phyloP scores from a whole-genome alignment of 2,329 filamentous ascomycete genomes.

The Bimuria novae-zelandiae region DNA sequence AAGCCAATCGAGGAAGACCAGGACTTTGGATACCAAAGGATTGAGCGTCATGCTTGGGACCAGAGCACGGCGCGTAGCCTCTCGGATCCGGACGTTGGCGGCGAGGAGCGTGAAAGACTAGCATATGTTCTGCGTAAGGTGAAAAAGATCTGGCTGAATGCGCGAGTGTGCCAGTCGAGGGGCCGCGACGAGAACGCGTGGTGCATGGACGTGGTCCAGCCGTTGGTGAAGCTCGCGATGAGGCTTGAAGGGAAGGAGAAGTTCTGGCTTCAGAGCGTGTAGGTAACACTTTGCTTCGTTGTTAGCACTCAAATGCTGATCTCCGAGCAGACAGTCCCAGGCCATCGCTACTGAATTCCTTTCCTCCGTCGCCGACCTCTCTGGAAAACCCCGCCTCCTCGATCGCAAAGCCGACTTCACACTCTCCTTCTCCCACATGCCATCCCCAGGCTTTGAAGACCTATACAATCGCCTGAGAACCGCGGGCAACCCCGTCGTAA shows the following conservation, averaged over 20 bases:
- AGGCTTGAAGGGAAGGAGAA: slow-evolving; percentile 14
- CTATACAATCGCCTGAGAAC: slow-evolving; percentile 17
- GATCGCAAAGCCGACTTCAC: slow-evolving; percentile 25
- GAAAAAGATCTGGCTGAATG: slow-evolving; percentile 15
- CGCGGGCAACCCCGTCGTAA: slow-evolving; percentile 14
- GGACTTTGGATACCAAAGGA: slow-evolving; percentile 17
- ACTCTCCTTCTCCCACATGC: slow-evolving; percentile 22
- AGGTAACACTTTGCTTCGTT: slow-evolving; percentile 9
- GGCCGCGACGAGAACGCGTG: slow-evolving; percentile 19
- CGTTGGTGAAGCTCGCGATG: slow-evolving; percentile 16
- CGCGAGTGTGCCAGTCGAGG: slow-evolving; percentile 9
- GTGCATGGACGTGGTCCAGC: slow-evolving; percentile 16
- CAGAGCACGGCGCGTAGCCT: slow-evolving; percentile 9
- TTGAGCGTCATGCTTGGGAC: slow-evolving; percentile 13
- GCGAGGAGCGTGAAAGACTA: slow-evolving; percentile 8
- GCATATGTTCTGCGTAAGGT: slow-evolving; percentile 14
- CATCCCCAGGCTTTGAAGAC: slow-evolving; percentile 18
- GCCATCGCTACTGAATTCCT: slow-evolving; percentile 16
- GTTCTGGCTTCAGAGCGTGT: slow-evolving; percentile 20
- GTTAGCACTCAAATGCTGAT: slow-evolving; percentile 10
- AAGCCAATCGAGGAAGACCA: slow-evolving; percentile 15
- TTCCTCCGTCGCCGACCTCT: slow-evolving; percentile 12
- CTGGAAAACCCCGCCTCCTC: slow-evolving; percentile 19
- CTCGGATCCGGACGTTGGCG: slow-evolving; percentile 1
- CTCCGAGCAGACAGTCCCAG: neutral